Evolutionary conservation across 2,329 filamentous ascomycete genomes (phyloP), one percentile per base, ranked within the genome.

Genomic region (Chaetomiaceae sp.): DNA sequence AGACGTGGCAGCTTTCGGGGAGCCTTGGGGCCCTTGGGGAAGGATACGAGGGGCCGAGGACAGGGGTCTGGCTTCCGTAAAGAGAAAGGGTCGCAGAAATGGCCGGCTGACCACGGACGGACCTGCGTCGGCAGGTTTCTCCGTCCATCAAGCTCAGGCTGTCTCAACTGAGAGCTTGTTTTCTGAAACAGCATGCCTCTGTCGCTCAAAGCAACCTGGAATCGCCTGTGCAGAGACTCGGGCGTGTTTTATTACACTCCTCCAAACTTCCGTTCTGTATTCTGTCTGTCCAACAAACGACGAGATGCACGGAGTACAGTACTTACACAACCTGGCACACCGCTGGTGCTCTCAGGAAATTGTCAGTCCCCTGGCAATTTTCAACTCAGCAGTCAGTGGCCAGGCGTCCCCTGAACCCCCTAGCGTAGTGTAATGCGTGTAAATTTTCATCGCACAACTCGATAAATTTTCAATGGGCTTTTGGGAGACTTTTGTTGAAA

Each of bases 401-500:
- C 34, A 21, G 4, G 35, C 44, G 38, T 21, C 46, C 47, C 37
- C 41, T 31, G 25, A 38, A 48, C 35, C n/a, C 34, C 51, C 46
- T 5, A 50, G 30, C 5, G 10, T n/a, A 39, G 34, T 16, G 37
- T 25, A 27, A 6, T 27, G 25, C 25, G 12, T n/a, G 14, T 33
- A 43, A 44, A 47, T 35, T 40, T 48, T 38, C 30, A 33, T 19
- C 52, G 40, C 52, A 55, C 52, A 55, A 49, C 19, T 40, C 25
- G n/a, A n/a, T n/a, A n/a, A n/a, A 27, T 20, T 48, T 37, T 39
- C 30, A 20, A n/a, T n/a, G n/a, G n/a, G n/a, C 34, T 19, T 20
- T 40, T 53, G 38, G 37, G 39, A 49, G 51, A 51, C 38, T 37
- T 38, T 34, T 54, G 53, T 53, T 58, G 56, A 60, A 57, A 58